Base-by-base conservation (phyloP, 2,329 filamentous ascomycete species). In the Coleophoma eucalyptorum region DNA sequence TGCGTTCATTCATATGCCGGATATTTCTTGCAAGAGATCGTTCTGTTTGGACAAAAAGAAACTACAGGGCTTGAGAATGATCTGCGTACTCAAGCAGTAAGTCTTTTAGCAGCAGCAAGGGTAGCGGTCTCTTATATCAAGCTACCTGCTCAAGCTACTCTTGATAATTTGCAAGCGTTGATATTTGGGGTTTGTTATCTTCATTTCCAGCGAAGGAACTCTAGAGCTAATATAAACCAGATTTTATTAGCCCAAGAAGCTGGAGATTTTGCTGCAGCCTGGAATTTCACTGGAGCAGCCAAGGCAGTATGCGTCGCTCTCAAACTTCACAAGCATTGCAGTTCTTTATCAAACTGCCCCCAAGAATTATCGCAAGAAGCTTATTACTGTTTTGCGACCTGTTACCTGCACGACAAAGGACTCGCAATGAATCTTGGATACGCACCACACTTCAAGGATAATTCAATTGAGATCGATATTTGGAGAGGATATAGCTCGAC, bases 321-420 rank as follows among this genome's bases (percentile, higher is more conserved):
- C n/a, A 34, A 53, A 10, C 33, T 55, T n/a, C 45, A 55, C 49
- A 51, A 46, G 34, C 37, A 19, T 3, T 6, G 19, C 1, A 48
- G 47, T 12, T 2, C 20, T 5, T 46, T 46, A 7, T 12, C 41
- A 6, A 20, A 43, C 16, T 43, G 10, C 41, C 6, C 41, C 15
- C 41, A 19, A 20, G 44, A 48, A 4, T 32, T 16, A 15, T 50
- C 46, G 2, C 11, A 41, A 4, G 53, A 55, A 34, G 50, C 50
- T 19, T 52, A 52, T 16, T 50, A 48, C 33, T 55, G 50, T 18
- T 52, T 55, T 20, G 43, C 40, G 21, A 26, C 48, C 4, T 50
- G 48, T 37, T 55, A 55, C 37, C 50, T 45, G 48, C 48, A 50
- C 20, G 53, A 55, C 21, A 55, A 55, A 43, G 53, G 53, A 15